Base-by-base conservation (phyloP, 2,329 filamentous ascomycete genomes). In the Nemania abortiva region DNA sequence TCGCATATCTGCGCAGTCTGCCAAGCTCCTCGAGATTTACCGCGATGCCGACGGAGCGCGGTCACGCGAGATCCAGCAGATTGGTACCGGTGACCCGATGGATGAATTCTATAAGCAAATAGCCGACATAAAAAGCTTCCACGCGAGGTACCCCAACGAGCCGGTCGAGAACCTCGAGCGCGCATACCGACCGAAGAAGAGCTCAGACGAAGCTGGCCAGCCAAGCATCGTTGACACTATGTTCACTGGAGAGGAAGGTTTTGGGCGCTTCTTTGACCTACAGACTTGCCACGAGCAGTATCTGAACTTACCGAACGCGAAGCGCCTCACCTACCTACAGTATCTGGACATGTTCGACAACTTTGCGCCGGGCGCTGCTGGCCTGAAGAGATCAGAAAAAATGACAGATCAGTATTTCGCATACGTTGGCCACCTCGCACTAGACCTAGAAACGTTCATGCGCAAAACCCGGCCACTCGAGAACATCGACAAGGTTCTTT, bases 161-260 rank as follows among this genome's bases (percentile, higher is more conserved):
- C 94, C 93, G 34, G 93, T 97, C 56, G 96, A 99, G 81, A 98
- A 98, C 76, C 89, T 97, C 15, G 97, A 99, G 82, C 89, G 91
- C 74, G 92, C 95, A 42, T 99, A 99, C 84, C 94, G 94, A 80
- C 87, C 82, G 54, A 87, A 90, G 77, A 88, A 87, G 66, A 84
- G 86, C 50, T 87, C 86, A 13, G 89, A 90, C 52, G 88, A 89
- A 58, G 89, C 91, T 55, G 83, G 86, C 1, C 81, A 88, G 65
- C 85, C 87, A 3, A 89, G 88, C 52, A 89, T 95, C 61, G 91
- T 98, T 56, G 95, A 98, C 77, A 90, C 89, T 66, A 92, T 98
- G 84, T 99, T 99, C 81, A 97, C 94, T 0, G 96, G 96, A 70
- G 97, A 99, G 81, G 96, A 99, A 80, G 92, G 91, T 0, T 98